Evolutionary conservation across 2,329 filamentous ascomycete species (phyloP).

Genomic region (Ploettnerulaceae sp.): DNA sequence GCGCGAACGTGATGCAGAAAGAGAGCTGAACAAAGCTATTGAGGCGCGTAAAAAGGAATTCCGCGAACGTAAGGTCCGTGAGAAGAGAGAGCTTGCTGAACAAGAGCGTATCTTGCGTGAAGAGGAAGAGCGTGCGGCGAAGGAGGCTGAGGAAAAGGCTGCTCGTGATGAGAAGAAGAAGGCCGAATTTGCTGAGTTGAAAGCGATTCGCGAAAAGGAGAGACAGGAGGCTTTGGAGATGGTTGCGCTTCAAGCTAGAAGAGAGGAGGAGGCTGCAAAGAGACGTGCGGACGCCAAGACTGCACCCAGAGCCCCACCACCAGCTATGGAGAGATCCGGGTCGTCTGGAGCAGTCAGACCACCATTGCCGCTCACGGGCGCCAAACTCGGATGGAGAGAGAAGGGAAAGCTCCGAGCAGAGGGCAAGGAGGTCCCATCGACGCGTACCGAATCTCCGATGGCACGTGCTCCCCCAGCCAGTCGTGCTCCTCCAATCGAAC

Average conservation of each 20-base stretch:
- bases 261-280: constrained; percentile 84
- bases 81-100: constrained; percentile 81
- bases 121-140: constrained; percentile 75
- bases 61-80: constrained; percentile 73
- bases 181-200: constrained; percentile 55
- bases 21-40: constrained; percentile 90
- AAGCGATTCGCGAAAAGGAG: constrained; percentile 61
- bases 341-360: constrained; percentile 46
- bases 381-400: constrained; percentile 68
- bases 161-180: constrained; percentile 75
- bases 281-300: constrained; percentile 57
- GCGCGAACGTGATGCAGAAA: constrained; percentile 84
- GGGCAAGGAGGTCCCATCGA: constrained; percentile 30
- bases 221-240: constrained; percentile 63
- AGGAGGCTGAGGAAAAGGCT: constrained; percentile 82
- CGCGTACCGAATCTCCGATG: constrained; percentile 27
- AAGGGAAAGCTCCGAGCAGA: constrained; percentile 52
- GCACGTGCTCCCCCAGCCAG: constrained; percentile 27
- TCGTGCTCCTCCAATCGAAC: constrained; percentile 34
- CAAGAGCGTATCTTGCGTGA: constrained; percentile 72
- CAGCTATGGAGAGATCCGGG: constrained; percentile 42
- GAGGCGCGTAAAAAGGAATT: constrained; percentile 81
- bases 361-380: constrained; percentile 55
- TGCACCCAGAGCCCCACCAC: constrained; percentile 38
- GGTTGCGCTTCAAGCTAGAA: constrained; percentile 66